These are phyloP conservation scores for Cylindricascospora bacillispora DNA, from an alignment of 1,139 yeast species.

Conservation along the genomic window DNA sequence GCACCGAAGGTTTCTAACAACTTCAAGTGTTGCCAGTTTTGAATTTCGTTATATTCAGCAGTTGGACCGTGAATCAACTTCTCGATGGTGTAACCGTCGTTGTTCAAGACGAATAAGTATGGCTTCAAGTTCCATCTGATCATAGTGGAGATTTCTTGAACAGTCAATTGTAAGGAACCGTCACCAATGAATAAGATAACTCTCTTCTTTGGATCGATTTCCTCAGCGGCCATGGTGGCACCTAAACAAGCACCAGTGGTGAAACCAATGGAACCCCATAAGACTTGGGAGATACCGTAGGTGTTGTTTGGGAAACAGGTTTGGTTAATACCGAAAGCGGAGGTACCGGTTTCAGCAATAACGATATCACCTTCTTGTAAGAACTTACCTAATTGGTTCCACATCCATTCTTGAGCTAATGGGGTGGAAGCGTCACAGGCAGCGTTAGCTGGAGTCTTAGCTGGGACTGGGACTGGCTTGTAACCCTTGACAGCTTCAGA, in stretches of 20 bases:
- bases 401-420: slow-evolving; percentile 66
- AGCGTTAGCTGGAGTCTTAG: slow-evolving; percentile 35
- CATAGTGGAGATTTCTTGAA: slow-evolving; percentile 77
- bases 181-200: slow-evolving; percentile 80
- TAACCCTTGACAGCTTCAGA: slow-evolving; percentile 30
- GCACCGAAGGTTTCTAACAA: slow-evolving; percentile 66
- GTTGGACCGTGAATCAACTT: slow-evolving; percentile 72
- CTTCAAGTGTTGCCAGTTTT: slow-evolving; percentile 67
- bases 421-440: slow-evolving; percentile 27
- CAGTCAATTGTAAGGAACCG: slow-evolving; percentile 81
- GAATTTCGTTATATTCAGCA: slow-evolving; percentile 69
- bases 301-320: slow-evolving; percentile 64
- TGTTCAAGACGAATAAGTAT: slow-evolving; percentile 71
- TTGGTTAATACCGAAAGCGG: slow-evolving; percentile 76
- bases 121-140: slow-evolving; percentile 70
- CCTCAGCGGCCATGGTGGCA: slow-evolving; percentile 76
- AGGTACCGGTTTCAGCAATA: slow-evolving; percentile 81
- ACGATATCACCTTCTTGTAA: slow-evolving; percentile 69
- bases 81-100: slow-evolving; percentile 84
- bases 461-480: slow-evolving; percentile 37
- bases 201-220: slow-evolving; percentile 54
- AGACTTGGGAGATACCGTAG: slow-evolving; percentile 72
- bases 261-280: slow-evolving; percentile 87
- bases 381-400: slow-evolving; percentile 68
- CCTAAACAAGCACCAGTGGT: slow-evolving; percentile 79